Evolutionary conservation across 1,284 basidiomycete species (phyloP), one percentile per base, ranked within the genome.

Genomic region (Paramarasmius palmivorus): DNA sequence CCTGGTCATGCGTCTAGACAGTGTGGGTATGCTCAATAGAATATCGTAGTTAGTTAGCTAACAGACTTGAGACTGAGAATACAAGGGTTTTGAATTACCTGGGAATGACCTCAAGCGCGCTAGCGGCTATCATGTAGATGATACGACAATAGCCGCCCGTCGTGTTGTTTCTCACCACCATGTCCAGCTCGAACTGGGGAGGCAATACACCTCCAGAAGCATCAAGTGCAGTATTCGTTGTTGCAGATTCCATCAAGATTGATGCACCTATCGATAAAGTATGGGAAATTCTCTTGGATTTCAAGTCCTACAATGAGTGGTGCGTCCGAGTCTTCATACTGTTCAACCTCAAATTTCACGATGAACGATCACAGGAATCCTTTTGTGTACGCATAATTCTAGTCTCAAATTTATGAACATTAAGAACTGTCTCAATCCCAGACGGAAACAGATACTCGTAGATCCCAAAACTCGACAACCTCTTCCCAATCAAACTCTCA

Each of bases 301-400:
- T 82, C 56, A 62, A 68, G 4, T 71, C 71, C 4, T 82, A 82
- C 60, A 66, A 70, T n/a, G 70, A 82, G 66, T 84, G 82, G 83
- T 79, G 55, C 55, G 68, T 53, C 9, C 36, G 23, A 23, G 34
- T 15, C 10, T 6, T 25, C 12, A 22, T 2, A 32, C 26, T 25
- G 32, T 26, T 36, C 26, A 38, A 49, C 2, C 19, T 9, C 25
- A 26, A 15, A 4, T 17, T 4, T 29, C 10, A 12, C 25, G 17
- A 29, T 26, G n/a, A 32, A 15, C 19, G 23, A 41, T 41, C 9
- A 32, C 56, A 88, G 86, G 87, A 88, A 88, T 59, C 74, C 86
- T 2, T 88, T 86, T 55, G 78, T 83, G 86, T 87, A 68, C 9
- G 73, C 66, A 32, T 23, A 39, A 14, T 46, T 32, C 3, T 51